Base-by-base conservation (phyloP, 1,284 basidiomycete genomes). In the Melampsora larici-populina region DNA sequence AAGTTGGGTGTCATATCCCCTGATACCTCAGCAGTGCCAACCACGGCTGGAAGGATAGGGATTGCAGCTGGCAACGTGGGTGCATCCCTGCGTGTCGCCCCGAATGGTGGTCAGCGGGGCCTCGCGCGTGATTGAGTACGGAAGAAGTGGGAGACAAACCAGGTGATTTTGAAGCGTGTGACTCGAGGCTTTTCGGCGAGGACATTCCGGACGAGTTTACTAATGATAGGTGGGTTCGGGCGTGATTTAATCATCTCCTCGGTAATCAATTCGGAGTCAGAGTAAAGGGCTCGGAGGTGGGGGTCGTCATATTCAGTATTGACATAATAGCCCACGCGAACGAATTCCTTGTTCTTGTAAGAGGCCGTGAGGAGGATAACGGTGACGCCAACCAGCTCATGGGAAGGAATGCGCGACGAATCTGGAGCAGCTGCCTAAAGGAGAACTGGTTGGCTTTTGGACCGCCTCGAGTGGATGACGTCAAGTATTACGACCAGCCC, bases 321-420 rank as follows among this genome's bases (percentile, higher is more conserved):
- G 85, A 99, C 97, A 84, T 99, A 99, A 85, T 99, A 99, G 6
- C 97, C 96, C 26, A 99, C 95, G 58, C 96, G 89, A 51, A 99
- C 96, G 84, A 99, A 99, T 84, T 99, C 96, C 82, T 97, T 94
- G 73, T 96, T 94, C 78, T 89, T 89, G 85, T 96, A 92, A 72
- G 92, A 89, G 70, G 92, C 91, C n/a, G 94, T 93, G 80, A 94
- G 87, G 82, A 96, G 93, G 82, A 96, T 89, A 1, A 94, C 93
- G 0, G 93, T 92, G 18, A 96, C 92, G 55, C 94, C 93, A 0
- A 96, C 87, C 18, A 94, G 89, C 82, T 96, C 94, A 80, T 91
- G 89, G 69, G 88, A 82, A 0, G 93, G 93, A 80, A 95, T 94
- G 80, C 89, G 89, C 86, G 66, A 89, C 86, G 82, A 89, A 85